A percentile compares a stretch with the other conserved stretches of the same genome.
phyloP scores from a whole-genome alignment of 768 basidiomycete genomes.

The Suillus americanus region DNA sequence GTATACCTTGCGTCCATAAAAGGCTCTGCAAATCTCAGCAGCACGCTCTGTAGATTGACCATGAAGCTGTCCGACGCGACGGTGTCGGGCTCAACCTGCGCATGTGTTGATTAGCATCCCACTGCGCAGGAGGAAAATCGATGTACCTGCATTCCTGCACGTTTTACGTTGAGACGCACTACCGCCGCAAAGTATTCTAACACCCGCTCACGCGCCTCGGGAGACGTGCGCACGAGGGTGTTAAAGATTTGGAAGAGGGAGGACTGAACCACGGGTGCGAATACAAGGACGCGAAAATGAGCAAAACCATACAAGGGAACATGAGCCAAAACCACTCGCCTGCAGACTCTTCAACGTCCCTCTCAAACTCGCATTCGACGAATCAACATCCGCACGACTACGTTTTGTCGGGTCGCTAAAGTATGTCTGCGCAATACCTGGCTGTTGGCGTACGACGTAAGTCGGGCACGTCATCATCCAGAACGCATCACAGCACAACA shows the following conservation, averaged over 20 bases:
- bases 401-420: constrained; percentile 86
- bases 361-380: constrained; percentile 83
- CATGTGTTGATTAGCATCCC: neutral
- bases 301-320: neutral
- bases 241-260: constrained; percentile 90
- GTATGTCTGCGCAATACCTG: constrained; percentile 70
- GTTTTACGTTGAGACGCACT: constrained; percentile 73
- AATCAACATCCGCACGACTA: constrained; percentile 70
- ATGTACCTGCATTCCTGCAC: constrained; percentile 86
- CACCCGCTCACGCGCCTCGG: constrained; percentile 78
- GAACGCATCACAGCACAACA: constrained; percentile 8
- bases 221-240: constrained; percentile 76
- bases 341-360: constrained; percentile 84
- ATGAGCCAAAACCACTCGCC: constrained; percentile 38
- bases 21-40: constrained; percentile 87
- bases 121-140: neutral
- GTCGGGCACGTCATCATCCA: neutral
- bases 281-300: neutral
- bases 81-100: constrained; percentile 76
- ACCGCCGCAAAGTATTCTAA: constrained; percentile 79
- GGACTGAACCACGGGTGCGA: constrained; percentile 28
- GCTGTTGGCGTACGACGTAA: constrained; percentile 42
- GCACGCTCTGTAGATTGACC: constrained; percentile 81
- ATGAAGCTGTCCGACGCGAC: constrained; percentile 93
- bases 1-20: constrained; percentile 91